Evolutionary conservation across 352 stramenopile genomes (phyloP).

Genomic region (Pythium guiyangense): DNA sequence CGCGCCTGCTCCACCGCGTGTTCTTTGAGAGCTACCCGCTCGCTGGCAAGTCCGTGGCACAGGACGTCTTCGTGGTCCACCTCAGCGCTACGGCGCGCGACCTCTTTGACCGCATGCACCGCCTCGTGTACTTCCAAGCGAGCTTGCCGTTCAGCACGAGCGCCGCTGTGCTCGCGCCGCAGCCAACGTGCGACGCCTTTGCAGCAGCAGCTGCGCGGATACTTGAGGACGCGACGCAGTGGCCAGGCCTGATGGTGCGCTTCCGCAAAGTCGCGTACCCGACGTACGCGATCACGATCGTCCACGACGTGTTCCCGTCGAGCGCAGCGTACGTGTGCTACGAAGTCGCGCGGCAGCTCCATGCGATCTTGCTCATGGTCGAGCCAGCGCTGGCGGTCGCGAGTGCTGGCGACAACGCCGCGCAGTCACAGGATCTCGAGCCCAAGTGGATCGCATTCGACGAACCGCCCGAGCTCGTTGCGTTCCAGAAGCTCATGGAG

Average conservation of each 20-base stretch:
- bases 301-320: conserved; percentile 35
- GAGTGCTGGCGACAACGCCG: conserved; percentile 17
- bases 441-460: conserved; percentile 43
- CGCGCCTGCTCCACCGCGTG: conserved; percentile 52
- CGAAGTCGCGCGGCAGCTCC: conserved; percentile 56
- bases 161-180: not conserved
- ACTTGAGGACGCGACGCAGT: conserved; percentile 44
- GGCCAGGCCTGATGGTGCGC: conserved; percentile 67
- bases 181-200: conserved; percentile 23
- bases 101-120: conserved; percentile 65
- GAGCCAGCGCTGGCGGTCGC: conserved; percentile 34
- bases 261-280: conserved; percentile 72
- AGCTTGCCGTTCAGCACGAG: conserved; percentile 20
- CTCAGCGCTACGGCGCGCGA: conserved; percentile 35
- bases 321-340: conserved; percentile 60
- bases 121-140: conserved; percentile 68
- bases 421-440: conserved; percentile 28
- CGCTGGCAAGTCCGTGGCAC: conserved; percentile 16
- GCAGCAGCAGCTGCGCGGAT: conserved; percentile 22
- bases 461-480: conserved; percentile 26
- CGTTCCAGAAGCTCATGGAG: conserved; percentile 44
- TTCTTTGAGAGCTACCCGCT: conserved; percentile 45
- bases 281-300: conserved; percentile 30
- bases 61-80: conserved; percentile 49
- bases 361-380: conserved; percentile 37